Base-by-base conservation (phyloP, 345 rosid genomes). In the Capsella bursapastoris region DNA sequence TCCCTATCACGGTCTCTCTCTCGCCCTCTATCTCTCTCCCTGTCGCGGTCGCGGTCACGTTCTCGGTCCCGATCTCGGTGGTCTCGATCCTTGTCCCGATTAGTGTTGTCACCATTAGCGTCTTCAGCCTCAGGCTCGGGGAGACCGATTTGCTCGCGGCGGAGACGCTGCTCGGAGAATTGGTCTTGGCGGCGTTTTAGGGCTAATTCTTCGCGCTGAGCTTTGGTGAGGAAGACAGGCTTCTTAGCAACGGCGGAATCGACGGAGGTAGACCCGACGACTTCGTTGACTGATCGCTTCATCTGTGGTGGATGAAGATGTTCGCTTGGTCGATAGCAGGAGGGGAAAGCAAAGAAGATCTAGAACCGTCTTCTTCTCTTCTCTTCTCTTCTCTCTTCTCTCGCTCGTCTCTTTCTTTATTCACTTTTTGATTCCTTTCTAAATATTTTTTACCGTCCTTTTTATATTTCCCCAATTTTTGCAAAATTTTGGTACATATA, bases 171-270 rank as follows among this genome's bases (percentile, higher is more conserved):
- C 4, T 78, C 78, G 28, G 86, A 83, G 72, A 84, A 70, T 72
- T 84, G 82, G 18, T 86, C 88, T 61, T 89, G 90, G 65, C 97
- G 97, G 83, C 96, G 93, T 45, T 92, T 79, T 37, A 92, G 91
- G 70, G 97, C 97, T 11, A 95, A 73, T 49, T 89, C 79, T 63
- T 86, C 84, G 64, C 92, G 86, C 65, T 85, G 85, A 56, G 85
- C 89, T 82, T 83, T 89, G 51, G 88, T 83, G 35, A 83, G 76
- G 81, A 86, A 86, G 41, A 89, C 77, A 66, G 96, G 92, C 62
- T 85, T 84, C 32, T 68, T 74, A 74, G 50, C 13, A 58, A 0
- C 63, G 51, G 71, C 8, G 50, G 81, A 49, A 57, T 70, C 73
- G 11, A 73, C 75, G 27, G 70, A 66, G 12, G 80, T 15, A 40